Conservation (phyloP, 2,329 filamentous ascomycete genomes). For the Acrocalymma vagum region DNA sequence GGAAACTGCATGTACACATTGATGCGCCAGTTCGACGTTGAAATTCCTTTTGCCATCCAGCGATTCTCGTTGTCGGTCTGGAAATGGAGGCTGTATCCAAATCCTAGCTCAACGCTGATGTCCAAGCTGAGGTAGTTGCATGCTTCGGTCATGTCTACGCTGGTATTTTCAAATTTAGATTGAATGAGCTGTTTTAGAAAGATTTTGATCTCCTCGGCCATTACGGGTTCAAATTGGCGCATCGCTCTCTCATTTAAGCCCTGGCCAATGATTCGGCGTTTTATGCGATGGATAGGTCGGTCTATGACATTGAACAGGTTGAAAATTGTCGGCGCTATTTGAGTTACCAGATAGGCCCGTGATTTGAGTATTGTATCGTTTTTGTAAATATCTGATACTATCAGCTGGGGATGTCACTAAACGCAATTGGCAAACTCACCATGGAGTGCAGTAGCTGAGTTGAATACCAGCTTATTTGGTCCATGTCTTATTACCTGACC, state of each 20-base stretch:
- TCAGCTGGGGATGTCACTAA: not conserved
- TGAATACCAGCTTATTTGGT: conserved; percentile 78
- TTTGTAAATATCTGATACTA: conserved; percentile 14
- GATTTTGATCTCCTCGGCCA: no score
- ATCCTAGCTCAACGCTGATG: conserved; percentile 51
- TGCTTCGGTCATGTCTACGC: conserved; percentile 14
- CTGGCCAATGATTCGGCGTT: conserved; percentile 48
- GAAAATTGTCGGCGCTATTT: conserved; percentile 7
- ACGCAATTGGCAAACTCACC: conserved; percentile 42
- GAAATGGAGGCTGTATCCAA: conserved; percentile 44
- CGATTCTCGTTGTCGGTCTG: conserved; percentile 34
- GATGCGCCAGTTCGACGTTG: conserved; percentile 22
- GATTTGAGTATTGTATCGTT: conserved; percentile 17
- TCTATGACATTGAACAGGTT: conserved; percentile 38
- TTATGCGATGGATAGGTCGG: conserved; percentile 45
- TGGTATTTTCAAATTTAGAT: not conserved
- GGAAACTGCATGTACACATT: conserved; percentile 21
- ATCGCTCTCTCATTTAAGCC: conserved; percentile 50
- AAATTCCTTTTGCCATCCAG: conserved; percentile 30
- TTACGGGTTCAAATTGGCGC: conserved; percentile 45
- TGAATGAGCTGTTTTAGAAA: conserved; percentile 2
- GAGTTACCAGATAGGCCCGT: conserved; percentile 13
- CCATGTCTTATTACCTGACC: conserved; percentile 69
- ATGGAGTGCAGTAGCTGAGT: conserved; percentile 63
- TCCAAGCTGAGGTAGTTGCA: conserved; percentile 39